Evolutionary conservation across 345 rosid genomes (phyloP).

Genomic region (Nephelium lappaceum): DNA sequence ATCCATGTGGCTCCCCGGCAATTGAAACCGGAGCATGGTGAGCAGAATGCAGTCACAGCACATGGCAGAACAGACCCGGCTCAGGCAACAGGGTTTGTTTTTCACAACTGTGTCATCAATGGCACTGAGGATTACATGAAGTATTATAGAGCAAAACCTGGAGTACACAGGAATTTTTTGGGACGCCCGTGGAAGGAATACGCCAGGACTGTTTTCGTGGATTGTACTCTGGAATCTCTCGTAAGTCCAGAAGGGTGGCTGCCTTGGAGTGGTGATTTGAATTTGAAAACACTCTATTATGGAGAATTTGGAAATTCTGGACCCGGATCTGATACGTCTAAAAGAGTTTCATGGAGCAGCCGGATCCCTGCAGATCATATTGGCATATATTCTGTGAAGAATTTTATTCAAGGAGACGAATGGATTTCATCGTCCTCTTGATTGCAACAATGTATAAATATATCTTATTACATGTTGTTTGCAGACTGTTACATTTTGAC

Average conservation of each 20-base stretch:
- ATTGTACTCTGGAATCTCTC: constrained; percentile 58
- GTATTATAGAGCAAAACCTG: constrained; percentile 56
- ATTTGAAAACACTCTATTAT: constrained; percentile 73
- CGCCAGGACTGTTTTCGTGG: constrained; percentile 74
- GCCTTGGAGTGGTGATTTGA: constrained; percentile 76
- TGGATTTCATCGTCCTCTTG: constrained; percentile 58
- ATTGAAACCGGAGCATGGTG: constrained; percentile 71
- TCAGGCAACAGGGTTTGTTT: constrained; percentile 72
- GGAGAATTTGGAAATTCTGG: constrained; percentile 81
- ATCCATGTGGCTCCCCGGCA: constrained; percentile 70
- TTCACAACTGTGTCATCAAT: constrained; percentile 68
- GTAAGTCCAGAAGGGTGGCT: constrained; percentile 74
- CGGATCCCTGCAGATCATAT: constrained; percentile 60
- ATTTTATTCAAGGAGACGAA: constrained; percentile 82
- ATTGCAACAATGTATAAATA: not conserved
- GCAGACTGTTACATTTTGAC: not conserved
- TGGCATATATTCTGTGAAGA: constrained; percentile 55
- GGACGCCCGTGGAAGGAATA: constrained; percentile 98
- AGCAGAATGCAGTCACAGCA: constrained; percentile 75
- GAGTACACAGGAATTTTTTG: constrained; percentile 64
- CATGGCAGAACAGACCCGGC: constrained; percentile 91
- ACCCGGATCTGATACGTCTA: constrained; percentile 49
- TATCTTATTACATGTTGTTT: not conserved
- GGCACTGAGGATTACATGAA: constrained; percentile 82
- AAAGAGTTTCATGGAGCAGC: constrained; percentile 81